These are phyloP conservation scores for Amphibolis antarctica DNA, from an alignment of 106 monocot genomes.

Conservation along the genomic window DNA sequence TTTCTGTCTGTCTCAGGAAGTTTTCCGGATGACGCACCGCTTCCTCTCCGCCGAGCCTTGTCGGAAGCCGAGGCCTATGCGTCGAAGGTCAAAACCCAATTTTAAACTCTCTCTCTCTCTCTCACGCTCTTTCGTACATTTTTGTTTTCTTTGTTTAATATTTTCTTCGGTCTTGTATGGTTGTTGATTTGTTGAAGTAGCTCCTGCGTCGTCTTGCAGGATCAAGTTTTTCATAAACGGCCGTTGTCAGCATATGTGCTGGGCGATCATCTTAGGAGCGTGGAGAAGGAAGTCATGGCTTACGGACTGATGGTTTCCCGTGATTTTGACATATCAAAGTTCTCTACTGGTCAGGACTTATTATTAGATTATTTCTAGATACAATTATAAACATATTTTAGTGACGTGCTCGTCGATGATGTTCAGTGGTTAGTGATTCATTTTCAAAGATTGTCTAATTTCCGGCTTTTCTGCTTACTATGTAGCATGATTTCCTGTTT, in stretches of 20 bases:
- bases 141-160: too few species aligned
- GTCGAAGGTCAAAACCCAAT: constrained; percentile 21
- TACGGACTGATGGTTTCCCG: too few species aligned
- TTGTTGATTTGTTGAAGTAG: neutral
- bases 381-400: neutral
- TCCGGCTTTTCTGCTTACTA: too few species aligned
- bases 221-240: constrained; percentile 27
- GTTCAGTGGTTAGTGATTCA: too few species aligned
- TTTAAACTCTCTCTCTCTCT: neutral
- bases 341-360: constrained; percentile 9
- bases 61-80: constrained; percentile 40
- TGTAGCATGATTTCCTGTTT: too few species aligned
- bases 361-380: neutral
- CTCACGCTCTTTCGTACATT: neutral
- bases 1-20: constrained; percentile 4
- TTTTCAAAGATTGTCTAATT: too few species aligned
- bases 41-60: constrained; percentile 18
- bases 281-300: constrained; percentile 29
- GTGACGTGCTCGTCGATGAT: too few species aligned
- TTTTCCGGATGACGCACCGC: constrained; percentile 6
- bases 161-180: too few species aligned
- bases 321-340: constrained; percentile 1
- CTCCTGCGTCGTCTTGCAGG: constrained; percentile 11
- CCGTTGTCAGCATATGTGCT: constrained; percentile 21
- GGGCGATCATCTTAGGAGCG: constrained; percentile 20